Percentiles rank a stretch among this genome's conserved stretches.
phyloP scores from a whole-genome alignment of 2,329 filamentous ascomycete species.

The Magnaporthiopsis incrustans region DNA sequence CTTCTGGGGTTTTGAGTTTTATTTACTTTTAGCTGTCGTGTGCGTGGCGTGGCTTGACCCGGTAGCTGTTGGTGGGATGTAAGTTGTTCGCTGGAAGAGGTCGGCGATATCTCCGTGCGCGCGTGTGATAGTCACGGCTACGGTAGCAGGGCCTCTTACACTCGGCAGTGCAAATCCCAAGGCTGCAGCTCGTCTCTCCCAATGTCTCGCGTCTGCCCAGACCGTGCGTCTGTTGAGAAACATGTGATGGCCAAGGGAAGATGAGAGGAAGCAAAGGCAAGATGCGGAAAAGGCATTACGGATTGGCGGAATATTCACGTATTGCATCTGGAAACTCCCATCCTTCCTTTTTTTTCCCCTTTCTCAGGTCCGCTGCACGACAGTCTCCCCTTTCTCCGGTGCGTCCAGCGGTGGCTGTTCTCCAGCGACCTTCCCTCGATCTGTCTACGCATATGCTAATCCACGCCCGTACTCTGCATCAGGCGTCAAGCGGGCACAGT shows the following conservation, averaged over 20 bases:
- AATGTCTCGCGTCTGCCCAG: no score
- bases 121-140: background rate
- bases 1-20: no score
- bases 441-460: no score
- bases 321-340: background rate
- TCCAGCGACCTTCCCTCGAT: no score
- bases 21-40: no score
- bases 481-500: background rate
- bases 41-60: background rate
- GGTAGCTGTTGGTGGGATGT: background rate
- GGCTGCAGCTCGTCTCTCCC: background rate
- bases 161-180: no score
- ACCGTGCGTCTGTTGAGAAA: no score
- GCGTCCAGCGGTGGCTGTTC: no score
- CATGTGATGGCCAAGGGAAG: background rate
- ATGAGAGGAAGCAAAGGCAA: background rate
- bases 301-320: background rate
- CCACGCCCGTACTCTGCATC: no score
- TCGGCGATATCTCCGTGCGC: background rate
- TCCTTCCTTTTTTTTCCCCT: background rate
- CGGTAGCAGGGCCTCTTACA: background rate
- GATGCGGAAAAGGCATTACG: background rate
- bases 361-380: background rate
- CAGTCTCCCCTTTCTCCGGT: background rate
- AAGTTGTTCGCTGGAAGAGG: background rate